phyloP scores from a whole-genome alignment of 495 filamentous ascomycete species.

The Hamigera avellanea region DNA sequence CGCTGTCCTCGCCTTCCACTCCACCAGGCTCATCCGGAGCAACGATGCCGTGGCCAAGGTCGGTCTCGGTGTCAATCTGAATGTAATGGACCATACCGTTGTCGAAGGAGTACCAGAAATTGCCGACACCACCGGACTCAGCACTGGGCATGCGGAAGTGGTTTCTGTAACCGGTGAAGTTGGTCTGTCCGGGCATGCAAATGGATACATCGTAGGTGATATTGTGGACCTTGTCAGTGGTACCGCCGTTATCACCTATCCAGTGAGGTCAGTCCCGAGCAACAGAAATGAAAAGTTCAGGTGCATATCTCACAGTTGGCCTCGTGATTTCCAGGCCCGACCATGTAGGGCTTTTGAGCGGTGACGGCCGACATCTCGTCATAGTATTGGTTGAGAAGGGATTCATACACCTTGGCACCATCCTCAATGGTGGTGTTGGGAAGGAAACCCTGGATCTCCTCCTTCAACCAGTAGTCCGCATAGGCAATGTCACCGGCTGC shows the following conservation, averaged over 20 bases:
- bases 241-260: no score
- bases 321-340: conserved; percentile 44
- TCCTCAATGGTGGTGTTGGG: conserved; percentile 4
- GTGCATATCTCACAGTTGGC: conserved; percentile 26
- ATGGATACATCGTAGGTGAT: conserved; percentile 29
- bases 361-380: conserved; percentile 35
- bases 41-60: conserved; percentile 27
- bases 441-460: conserved; percentile 13
- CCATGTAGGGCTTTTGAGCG: conserved; percentile 39
- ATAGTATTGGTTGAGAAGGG: conserved; percentile 44
- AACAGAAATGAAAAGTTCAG: no score
- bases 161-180: conserved; percentile 49
- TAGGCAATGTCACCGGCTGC: conserved; percentile 43
- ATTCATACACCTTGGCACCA: conserved; percentile 36
- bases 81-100: conserved; percentile 47
- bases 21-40: conserved; percentile 34
- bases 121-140: conserved; percentile 35
- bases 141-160: conserved; percentile 42
- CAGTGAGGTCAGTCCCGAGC: no score
- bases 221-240: conserved; percentile 6
- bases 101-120: conserved; percentile 57
- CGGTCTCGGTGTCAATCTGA: conserved; percentile 48
- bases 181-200: conserved; percentile 45
- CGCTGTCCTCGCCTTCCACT: conserved; percentile 32
- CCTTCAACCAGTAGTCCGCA: conserved; percentile 39